Conservation (phyloP, 83 land plant genomes). For the Isoetes engelmannii region DNA sequence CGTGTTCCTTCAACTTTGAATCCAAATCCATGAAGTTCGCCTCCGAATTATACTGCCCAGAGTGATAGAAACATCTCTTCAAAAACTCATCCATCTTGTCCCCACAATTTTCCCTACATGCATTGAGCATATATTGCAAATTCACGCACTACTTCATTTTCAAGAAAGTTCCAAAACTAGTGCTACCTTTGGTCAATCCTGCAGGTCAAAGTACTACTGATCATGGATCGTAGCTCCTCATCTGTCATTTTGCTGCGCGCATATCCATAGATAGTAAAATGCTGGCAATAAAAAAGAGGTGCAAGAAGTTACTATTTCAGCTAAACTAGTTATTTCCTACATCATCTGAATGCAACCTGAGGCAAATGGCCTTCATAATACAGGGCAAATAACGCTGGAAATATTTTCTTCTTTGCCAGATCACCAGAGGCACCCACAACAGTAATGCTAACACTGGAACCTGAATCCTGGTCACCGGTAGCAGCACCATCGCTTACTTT, state of each 20-base stretch:
- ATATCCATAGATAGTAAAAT: slow-evolving; percentile 86
- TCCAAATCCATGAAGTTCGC: slow-evolving; percentile 59
- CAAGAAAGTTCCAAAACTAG: slow-evolving; percentile 3
- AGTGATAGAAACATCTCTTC: slow-evolving; percentile 71
- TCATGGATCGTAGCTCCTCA: slow-evolving; percentile 68
- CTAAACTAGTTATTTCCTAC: background rate
- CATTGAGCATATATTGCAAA: no score
- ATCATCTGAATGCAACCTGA: slow-evolving; percentile 34
- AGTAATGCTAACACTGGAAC: slow-evolving; percentile 55
- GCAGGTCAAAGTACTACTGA: slow-evolving; percentile 79
- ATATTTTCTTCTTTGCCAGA: slow-evolving; percentile 90
- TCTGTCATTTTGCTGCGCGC: slow-evolving; percentile 84
- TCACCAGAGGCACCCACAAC: slow-evolving; percentile 97
- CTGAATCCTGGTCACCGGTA: slow-evolving; percentile 21
- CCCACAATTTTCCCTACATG: slow-evolving; percentile 72
- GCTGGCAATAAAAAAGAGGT: slow-evolving; percentile 38
- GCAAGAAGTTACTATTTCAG: background rate
- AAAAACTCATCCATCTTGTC: slow-evolving; percentile 79
- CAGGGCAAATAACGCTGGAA: slow-evolving; percentile 93
- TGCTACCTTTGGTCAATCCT: slow-evolving; percentile 78
- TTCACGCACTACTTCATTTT: background rate
- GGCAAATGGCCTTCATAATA: slow-evolving; percentile 80
- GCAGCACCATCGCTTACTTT: slow-evolving; percentile 4
- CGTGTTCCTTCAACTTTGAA: slow-evolving; percentile 63
- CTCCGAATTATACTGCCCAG: slow-evolving; percentile 85